A percentile compares a stretch with the other conserved stretches of the same genome.
These are phyloP conservation scores for Dothistroma septosporum DNA, from an alignment of 2,329 filamentous ascomycete species.

Conservation along the genomic window DNA sequence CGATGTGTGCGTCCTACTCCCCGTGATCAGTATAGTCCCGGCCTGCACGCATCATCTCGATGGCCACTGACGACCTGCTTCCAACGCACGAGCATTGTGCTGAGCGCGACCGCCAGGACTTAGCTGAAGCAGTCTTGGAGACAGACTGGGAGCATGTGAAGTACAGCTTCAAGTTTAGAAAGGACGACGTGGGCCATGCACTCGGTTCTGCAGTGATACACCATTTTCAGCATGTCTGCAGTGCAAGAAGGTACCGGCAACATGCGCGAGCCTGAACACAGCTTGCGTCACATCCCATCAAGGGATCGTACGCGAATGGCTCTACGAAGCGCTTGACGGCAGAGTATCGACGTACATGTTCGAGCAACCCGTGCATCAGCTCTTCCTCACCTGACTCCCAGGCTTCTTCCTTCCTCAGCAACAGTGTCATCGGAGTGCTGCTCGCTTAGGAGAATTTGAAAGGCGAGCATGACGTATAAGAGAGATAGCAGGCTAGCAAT, in stretches of 20 bases:
- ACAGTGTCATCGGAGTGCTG: not conserved
- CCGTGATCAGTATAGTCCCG: not conserved
- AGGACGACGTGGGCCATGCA: too few species aligned
- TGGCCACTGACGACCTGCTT: not conserved
- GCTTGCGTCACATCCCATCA: not conserved
- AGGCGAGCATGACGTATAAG: not conserved
- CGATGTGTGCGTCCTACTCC: not conserved
- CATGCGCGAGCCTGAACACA: too few species aligned
- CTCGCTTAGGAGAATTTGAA: not conserved
- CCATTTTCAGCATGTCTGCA: too few species aligned
- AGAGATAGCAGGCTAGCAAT: not conserved
- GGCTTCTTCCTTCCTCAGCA: not conserved
- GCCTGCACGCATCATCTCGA: not conserved
- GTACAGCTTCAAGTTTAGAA: too few species aligned
- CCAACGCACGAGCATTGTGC: too few species aligned
- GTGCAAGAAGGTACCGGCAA: too few species aligned
- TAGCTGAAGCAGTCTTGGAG: too few species aligned
- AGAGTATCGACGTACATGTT: not conserved
- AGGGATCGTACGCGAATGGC: not conserved
- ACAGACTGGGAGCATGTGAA: too few species aligned
- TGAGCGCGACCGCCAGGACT: too few species aligned
- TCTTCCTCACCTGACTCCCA: not conserved
- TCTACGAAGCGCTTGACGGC: not conserved
- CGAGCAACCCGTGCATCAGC: not conserved
- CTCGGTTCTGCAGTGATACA: too few species aligned